phyloP scores from a whole-genome alignment of 2,329 filamentous ascomycete species.

The Helicocarpus griseus region DNA sequence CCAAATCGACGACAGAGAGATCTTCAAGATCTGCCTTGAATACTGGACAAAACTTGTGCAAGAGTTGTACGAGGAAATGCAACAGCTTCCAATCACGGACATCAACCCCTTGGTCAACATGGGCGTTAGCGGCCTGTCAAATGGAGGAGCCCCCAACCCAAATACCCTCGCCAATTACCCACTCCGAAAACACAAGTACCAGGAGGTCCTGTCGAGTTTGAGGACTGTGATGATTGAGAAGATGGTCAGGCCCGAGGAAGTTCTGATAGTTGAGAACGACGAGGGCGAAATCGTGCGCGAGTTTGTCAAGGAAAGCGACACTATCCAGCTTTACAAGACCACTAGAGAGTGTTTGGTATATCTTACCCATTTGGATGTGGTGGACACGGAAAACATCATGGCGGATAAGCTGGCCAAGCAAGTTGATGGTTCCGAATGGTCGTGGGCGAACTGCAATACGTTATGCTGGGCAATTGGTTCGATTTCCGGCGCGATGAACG shows the following conservation, averaged over 20 bases:
- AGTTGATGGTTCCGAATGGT: conserved; percentile 94
- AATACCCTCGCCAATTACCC: conserved; percentile 80
- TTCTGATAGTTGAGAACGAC: conserved; percentile 98
- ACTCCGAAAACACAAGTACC: conserved; percentile 95
- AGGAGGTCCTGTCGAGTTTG: conserved; percentile 84
- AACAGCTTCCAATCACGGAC: conserved; percentile 85
- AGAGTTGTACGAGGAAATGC: conserved; percentile 98
- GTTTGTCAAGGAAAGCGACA: conserved; percentile 98
- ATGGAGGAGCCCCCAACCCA: conserved; percentile 77
- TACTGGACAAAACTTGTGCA: conserved; percentile 99
- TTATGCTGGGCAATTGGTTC: conserved; percentile 99
- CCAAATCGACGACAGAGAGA: conserved; percentile 96
- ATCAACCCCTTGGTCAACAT: conserved; percentile 81
- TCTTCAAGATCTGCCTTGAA: conserved; percentile 98
- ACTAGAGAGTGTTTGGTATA: conserved; percentile 96
- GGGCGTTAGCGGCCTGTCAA: conserved; percentile 58
- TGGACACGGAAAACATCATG: conserved; percentile 98
- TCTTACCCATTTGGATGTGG: conserved; percentile 90
- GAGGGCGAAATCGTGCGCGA: conserved; percentile 98
- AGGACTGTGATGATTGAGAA: conserved; percentile 99
- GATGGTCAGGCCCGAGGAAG: conserved; percentile 97
- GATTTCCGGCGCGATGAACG: conserved; percentile 97
- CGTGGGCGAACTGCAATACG: conserved; percentile 99
- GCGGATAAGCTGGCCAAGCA: conserved; percentile 94
- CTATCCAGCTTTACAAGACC: conserved; percentile 98